These are phyloP conservation scores for Ophiosphaerella herpotricha DNA, from an alignment of 2,329 filamentous ascomycete genomes.

Conservation along the genomic window DNA sequence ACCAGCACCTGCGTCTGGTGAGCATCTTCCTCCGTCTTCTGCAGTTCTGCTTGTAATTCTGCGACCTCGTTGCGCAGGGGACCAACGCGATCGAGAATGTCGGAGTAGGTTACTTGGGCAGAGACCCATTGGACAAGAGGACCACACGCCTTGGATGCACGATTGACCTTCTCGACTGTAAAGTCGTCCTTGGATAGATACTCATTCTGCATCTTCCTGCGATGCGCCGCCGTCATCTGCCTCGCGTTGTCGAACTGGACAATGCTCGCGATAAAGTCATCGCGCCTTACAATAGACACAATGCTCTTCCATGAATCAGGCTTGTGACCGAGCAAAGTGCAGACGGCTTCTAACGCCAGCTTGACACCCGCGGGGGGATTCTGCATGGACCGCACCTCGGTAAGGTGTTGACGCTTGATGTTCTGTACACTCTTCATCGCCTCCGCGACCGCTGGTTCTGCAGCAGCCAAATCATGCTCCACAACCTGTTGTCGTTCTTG, in stretches of 20 bases:
- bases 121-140: slow-evolving; percentile 96
- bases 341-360: slow-evolving; percentile 93
- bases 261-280: slow-evolving; percentile 98
- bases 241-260: slow-evolving; percentile 95
- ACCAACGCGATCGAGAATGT: slow-evolving; percentile 91
- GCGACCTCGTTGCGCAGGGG: slow-evolving; percentile 89
- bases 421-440: slow-evolving; percentile 96
- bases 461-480: slow-evolving; percentile 81
- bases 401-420: slow-evolving; percentile 96
- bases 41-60: slow-evolving; percentile 81
- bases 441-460: slow-evolving; percentile 90
- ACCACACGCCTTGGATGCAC: slow-evolving; percentile 94
- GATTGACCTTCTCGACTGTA: slow-evolving; percentile 93
- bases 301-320: slow-evolving; percentile 90
- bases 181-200: slow-evolving; percentile 94
- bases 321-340: slow-evolving; percentile 89
- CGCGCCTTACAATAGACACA: slow-evolving; percentile 82
- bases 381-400: slow-evolving; percentile 95
- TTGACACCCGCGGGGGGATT: slow-evolving; percentile 90
- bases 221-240: slow-evolving; percentile 84
- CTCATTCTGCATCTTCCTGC: slow-evolving; percentile 88
- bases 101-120: slow-evolving; percentile 97
- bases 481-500: slow-evolving; percentile 83
- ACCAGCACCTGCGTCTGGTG: slow-evolving; percentile 91
- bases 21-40: slow-evolving; percentile 92